Evolutionary conservation across 192 early-diverging fungal species (phyloP), one percentile per base, ranked within the genome.

Genomic region (Dissophora globulifera): DNA sequence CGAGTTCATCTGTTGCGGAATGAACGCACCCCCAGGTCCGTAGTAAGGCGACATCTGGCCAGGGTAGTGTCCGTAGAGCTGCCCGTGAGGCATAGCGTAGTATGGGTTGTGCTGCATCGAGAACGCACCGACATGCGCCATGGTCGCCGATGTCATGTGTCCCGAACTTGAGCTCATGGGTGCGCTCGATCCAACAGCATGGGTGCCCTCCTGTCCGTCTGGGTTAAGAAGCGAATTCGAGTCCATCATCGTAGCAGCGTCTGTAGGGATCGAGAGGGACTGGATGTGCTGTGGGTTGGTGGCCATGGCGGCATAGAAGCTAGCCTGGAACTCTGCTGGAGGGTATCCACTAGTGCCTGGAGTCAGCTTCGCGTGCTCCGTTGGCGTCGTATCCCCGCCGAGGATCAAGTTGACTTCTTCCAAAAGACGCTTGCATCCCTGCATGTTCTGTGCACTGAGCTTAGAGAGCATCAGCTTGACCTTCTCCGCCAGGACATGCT

Each of bases 381-480:
- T 25, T 1, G 58, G 25, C n/a, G 62, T 67, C 6, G 30, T 19
- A 2, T 76, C 72, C 5, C 64, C 64, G 32, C 72, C 72, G 5
- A 76, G 31, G 16, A 76, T 59, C 23, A 67, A n/a, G 12, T 56
- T 80, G 54, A 95, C 80, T 58, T 95, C 94, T 47, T 95, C 94
- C 55, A 93, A 43, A 23, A 95, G 76, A 20, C 92, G 82, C 58
- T 92, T 91, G 71, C 93, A 95, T 33, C 91, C 93, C 47, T 90
- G 89, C 27, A 86, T 85, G 47, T 90, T 90, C 38, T 89, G 81
- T 1, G 90, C 79, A 43, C 88, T 88, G 48, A 90, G 79, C 32
- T 81, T 83, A 2, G 82, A 62, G 11, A 93, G 51, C 7, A 86
- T 82, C 1, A 66, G 68, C 45, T 90, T 89, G 43, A 91, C 87